Percentiles rank a stretch among this genome's conserved stretches.
Conservation (phyloP, 2,329 filamentous ascomycete genomes). For the Diaporthe nobilis region DNA sequence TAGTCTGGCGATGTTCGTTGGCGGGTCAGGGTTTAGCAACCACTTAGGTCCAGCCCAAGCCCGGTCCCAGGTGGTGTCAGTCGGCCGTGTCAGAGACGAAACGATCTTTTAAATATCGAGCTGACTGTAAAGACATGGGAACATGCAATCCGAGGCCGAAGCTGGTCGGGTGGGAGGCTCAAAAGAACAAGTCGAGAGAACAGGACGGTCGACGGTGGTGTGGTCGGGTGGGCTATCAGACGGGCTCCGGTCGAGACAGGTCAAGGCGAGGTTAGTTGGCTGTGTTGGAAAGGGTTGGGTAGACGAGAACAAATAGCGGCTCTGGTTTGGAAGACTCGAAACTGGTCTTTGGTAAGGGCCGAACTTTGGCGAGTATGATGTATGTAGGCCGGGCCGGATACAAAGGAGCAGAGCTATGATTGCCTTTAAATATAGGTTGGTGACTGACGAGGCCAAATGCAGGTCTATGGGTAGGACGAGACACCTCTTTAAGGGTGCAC, state of each 20-base stretch:
- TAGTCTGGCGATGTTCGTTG: slow-evolving; percentile 29
- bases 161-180: slow-evolving; percentile 13
- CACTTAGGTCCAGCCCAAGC: slow-evolving; percentile 39
- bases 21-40: slow-evolving; percentile 31
- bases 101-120: slow-evolving; percentile 46
- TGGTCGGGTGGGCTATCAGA: slow-evolving; percentile 35
- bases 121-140: slow-evolving; percentile 52
- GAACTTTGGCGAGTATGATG: slow-evolving; percentile 23
- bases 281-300: slow-evolving; percentile 10
- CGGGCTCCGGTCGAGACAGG: slow-evolving; percentile 41
- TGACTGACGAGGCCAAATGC: slow-evolving; percentile 38
- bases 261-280: slow-evolving; percentile 37
- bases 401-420: slow-evolving; percentile 29
- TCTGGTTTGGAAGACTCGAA: slow-evolving; percentile 35
- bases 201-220: slow-evolving; percentile 17
- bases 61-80: slow-evolving; percentile 46
- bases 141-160: slow-evolving; percentile 41
- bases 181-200: slow-evolving; percentile 7
- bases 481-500: slow-evolving; percentile 25
- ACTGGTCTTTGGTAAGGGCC: slow-evolving; percentile 40
- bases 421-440: slow-evolving; percentile 41
- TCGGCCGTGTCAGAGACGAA: slow-evolving; percentile 54
- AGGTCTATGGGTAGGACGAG: slow-evolving; percentile 36
- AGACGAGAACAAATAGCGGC: slow-evolving; percentile 16
- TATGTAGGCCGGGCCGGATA: slow-evolving; percentile 7